Base-by-base conservation (phyloP, 2,329 filamentous ascomycete species). In the Neofusicoccum kwambonambiense region DNA sequence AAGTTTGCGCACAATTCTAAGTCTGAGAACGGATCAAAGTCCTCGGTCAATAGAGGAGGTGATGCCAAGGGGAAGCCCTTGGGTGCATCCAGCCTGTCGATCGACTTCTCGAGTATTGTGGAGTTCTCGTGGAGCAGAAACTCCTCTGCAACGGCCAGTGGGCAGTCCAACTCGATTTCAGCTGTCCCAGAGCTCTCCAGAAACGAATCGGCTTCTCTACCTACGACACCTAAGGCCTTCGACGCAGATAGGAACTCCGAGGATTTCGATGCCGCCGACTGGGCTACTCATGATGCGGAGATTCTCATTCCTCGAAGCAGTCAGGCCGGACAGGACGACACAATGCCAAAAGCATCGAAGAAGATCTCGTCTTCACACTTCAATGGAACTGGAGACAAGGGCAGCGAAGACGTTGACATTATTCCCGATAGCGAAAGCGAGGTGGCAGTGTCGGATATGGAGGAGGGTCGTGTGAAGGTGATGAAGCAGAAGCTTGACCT, bases 391-490 rank as follows among this genome's bases (percentile, higher is more conserved):
- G 41, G 4, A 8, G 22, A 75, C 7, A 77, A 77, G 65, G 81
- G 81, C 12, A 83, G 81, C 66, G 81, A 83, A 67, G 81, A 83
- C 57, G 65, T 82, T 17, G 69, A 83, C 13, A 50, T 65, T 27
- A 74, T 82, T 0, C 80, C 79, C 0, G 77, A 81, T 49, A 83
- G 81, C 68, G 77, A 78, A 41, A 75, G 70, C 15, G 73, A 77
- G 7, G 35, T 19, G 5, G 52, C 31, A 15, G 9, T 69, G 9
- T 54, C 49, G 5, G 61, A 54, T 4, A 5, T n/a, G 7, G 51
- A 64, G 15, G 51, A 56, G 7, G 61, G 47, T 8, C 47, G 41
- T 17, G 17, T 34, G 4, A 31, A 41, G n/a, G 35, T 44, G 7
- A 47, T 41, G 42, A 50, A 37, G 9, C 41, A 41, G 42, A 58